Percentiles rank a stretch among this genome's conserved stretches.
phyloP scores from a whole-genome alignment of 345 rosid genomes.

The Hibiscus tridactylites region DNA sequence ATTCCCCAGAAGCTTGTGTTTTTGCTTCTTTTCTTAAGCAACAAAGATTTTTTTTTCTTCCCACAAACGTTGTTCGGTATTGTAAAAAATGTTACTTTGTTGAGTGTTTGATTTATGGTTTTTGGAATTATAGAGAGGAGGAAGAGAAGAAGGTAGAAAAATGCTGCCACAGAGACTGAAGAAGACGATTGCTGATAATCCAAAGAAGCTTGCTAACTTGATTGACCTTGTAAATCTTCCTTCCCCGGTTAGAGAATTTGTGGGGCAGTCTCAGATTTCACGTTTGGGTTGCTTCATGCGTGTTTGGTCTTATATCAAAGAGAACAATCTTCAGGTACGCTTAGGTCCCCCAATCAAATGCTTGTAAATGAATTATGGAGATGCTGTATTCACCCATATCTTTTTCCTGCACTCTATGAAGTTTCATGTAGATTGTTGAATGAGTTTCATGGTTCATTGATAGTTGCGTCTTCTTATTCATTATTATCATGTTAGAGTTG shows the following conservation, averaged over 20 bases:
- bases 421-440: background rate
- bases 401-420: background rate
- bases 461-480: background rate
- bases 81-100: background rate
- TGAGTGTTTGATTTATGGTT: background rate
- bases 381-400: background rate
- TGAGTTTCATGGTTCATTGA: background rate
- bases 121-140: background rate
- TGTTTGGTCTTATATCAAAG: constrained; percentile 86
- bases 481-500: background rate
- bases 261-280: constrained; percentile 87
- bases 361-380: background rate
- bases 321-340: constrained; percentile 76
- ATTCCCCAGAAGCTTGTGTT: background rate
- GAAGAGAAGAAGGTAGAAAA: constrained; percentile 11
- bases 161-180: constrained; percentile 74
- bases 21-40: background rate
- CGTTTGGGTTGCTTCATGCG: constrained; percentile 83
- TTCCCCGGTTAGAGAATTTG: constrained; percentile 67
- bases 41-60: too few relatives aligned
- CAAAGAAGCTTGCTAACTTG: constrained; percentile 74
- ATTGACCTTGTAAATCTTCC: constrained; percentile 90
- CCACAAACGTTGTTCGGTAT: background rate
- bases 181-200: constrained; percentile 59
- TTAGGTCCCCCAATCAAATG: background rate